A percentile compares a stretch with the other conserved stretches of the same genome.
phyloP scores from a whole-genome alignment of 495 filamentous ascomycete species.

The Lasiosphaeria hispida region DNA sequence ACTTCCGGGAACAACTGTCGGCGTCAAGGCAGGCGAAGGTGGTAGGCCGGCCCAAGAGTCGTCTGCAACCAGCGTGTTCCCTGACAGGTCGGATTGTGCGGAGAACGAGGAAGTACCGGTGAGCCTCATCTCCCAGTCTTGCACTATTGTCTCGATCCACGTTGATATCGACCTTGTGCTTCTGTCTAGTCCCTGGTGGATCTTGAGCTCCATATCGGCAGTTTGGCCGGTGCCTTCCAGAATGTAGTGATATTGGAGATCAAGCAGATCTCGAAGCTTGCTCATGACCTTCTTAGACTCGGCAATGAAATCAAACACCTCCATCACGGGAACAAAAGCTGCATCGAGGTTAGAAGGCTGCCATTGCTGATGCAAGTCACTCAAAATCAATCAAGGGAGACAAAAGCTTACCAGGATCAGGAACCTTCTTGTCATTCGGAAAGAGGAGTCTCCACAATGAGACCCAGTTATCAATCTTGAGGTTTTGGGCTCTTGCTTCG shows the following conservation, averaged over 20 bases:
- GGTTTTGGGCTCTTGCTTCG: conserved; percentile 27
- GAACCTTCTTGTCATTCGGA: conserved; percentile 22
- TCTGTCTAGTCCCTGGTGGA: conserved; percentile 28
- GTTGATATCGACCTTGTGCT: conserved; percentile 28
- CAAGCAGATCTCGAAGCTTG: conserved; percentile 26
- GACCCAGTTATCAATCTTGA: conserved; percentile 33
- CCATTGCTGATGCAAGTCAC: background rate
- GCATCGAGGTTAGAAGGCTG: background rate
- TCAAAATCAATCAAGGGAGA: background rate
- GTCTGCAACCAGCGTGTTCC: conserved; percentile 1
- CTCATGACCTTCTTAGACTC: conserved; percentile 28
- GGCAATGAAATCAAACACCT: conserved; percentile 30
- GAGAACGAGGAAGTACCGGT: conserved; percentile 22
- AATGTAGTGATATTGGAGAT: conserved; percentile 29
- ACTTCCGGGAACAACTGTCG: conserved; percentile 16
- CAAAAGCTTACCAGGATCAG: conserved; percentile 25
- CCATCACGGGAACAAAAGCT: conserved; percentile 34
- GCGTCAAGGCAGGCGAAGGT: conserved; percentile 27
- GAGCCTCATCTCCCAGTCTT: conserved; percentile 28
- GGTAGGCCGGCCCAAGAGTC: conserved; percentile 26
- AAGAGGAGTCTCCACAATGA: conserved; percentile 32
- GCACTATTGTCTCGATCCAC: conserved; percentile 32
- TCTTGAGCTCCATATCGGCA: conserved; percentile 24
- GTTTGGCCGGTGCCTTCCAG: conserved; percentile 20
- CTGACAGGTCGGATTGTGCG: background rate